Percentiles rank a stretch among this genome's conserved stretches.
These are phyloP conservation scores for Raffaelea deltoideospora DNA, from an alignment of 2,329 filamentous ascomycete genomes.

Conservation along the genomic window DNA sequence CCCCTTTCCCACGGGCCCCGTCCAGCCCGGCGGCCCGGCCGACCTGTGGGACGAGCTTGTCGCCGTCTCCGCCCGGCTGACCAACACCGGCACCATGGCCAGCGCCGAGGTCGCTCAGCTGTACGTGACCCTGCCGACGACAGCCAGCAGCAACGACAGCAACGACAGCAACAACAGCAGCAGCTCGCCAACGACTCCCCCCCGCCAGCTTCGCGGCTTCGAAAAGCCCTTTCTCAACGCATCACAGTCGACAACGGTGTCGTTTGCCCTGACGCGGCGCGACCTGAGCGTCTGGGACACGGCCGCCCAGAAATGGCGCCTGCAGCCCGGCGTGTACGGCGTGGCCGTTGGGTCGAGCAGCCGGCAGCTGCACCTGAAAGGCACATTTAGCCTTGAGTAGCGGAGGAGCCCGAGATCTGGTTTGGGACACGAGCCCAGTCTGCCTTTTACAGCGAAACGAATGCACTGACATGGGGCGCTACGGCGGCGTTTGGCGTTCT, in stretches of 20 bases:
- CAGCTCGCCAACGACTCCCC: no score
- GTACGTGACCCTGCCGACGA: slow-evolving; percentile 26
- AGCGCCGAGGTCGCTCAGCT: slow-evolving; percentile 30
- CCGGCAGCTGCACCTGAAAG: slow-evolving; percentile 21
- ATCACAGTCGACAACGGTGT: slow-evolving; percentile 26
- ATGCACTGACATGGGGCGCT: no score
- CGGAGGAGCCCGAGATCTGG: no score
- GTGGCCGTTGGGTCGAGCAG: slow-evolving; percentile 29
- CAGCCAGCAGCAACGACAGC: background rate
- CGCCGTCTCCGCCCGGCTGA: slow-evolving; percentile 21
- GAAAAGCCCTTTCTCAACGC: slow-evolving; percentile 38
- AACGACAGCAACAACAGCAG: background rate
- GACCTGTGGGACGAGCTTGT: slow-evolving; percentile 32
- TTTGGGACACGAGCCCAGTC: no score
- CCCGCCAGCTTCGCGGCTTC: slow-evolving; percentile 49
- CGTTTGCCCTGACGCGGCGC: slow-evolving; percentile 41
- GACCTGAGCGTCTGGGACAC: slow-evolving; percentile 55
- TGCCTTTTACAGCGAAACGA: no score
- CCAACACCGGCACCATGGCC: slow-evolving; percentile 23
- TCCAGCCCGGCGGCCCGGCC: slow-evolving; percentile 26
- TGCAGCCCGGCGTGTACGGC: slow-evolving; percentile 25
- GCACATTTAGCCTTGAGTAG: no score
- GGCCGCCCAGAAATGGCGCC: slow-evolving; percentile 42
- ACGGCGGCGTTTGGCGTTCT: no score
- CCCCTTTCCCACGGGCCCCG: slow-evolving; percentile 21